Base-by-base conservation (phyloP, 2,329 filamentous ascomycete genomes). In the Paecilomyces sp. region DNA sequence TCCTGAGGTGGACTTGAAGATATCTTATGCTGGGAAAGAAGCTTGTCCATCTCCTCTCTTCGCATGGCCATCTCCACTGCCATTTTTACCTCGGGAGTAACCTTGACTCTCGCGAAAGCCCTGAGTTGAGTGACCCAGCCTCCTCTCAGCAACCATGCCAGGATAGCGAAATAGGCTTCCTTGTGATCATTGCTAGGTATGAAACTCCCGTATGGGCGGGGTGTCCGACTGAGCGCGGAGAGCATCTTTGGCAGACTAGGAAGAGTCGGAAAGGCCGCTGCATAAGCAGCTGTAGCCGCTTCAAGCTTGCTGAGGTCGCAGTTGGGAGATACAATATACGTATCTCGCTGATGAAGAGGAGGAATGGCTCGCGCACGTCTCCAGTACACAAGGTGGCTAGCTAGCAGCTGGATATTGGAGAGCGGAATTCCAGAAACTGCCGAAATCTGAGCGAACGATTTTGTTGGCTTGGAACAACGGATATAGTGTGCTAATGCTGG, bases 321-420 rank as follows among this genome's bases (percentile, higher is more conserved):
- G 71, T 96, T 95, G 0, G 93, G 92, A 1, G 91, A 95, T 30
- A 97, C 85, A 34, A 97, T 89, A 74, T 97, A 99, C 11, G 88
- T 89, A 71, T 97, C 92, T 55, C 92, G 85, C 52, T 90, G 89
- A 69, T 97, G 92, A 5, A 99, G 83, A 0, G 94, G 94, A 3
- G 91, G 90, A 50, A 97, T 93, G 15, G 93, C 89, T 61, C 95
- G 90, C 54, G 93, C 94, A 60, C 92, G 88, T 25, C 94, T 88
- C 92, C 93, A 97, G 77, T 95, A 96, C 62, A 97, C 92, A 63
- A 99, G 88, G 77, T 97, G 94, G 60, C 91, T 89, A 9, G 92
- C 92, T 63, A 96, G 90, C 66, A 91, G 88, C 63, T 93, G 88
- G 63, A 97, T 88, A 66, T 96, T 90, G 33, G 85, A 82, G 1